Conservation (phyloP, 352 stramenopile genomes). For the Phytophthora capsici region DNA sequence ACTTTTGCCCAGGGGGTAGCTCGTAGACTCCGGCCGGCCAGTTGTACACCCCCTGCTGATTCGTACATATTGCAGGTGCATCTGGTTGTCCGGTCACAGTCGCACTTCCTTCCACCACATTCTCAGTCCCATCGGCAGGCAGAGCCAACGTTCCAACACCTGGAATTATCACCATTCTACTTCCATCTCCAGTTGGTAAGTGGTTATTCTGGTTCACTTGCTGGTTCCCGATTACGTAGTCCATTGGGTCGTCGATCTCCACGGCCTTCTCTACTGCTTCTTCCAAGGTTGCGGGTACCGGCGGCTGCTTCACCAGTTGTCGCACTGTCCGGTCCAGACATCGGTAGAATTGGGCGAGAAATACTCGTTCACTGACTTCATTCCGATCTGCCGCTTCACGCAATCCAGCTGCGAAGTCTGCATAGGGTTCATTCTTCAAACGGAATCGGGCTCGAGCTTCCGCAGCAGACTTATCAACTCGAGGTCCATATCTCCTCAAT, state of each 20-base stretch:
- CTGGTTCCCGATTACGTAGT: too few relatives aligned
- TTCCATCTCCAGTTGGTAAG: too few relatives aligned
- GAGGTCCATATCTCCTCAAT: not conserved
- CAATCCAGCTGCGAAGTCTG: too few relatives aligned
- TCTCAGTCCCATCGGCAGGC: not conserved
- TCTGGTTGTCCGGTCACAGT: too few relatives aligned
- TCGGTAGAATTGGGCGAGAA: not conserved
- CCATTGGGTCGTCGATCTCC: not conserved
- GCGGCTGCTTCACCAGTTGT: not conserved
- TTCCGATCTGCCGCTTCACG: not conserved
- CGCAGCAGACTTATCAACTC: not conserved
- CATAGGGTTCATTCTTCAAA: not conserved
- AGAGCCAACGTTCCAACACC: too few relatives aligned
- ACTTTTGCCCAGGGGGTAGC: too few relatives aligned
- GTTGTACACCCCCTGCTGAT: too few relatives aligned
- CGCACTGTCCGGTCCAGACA: not conserved
- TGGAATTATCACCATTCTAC: too few relatives aligned
- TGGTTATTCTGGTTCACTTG: too few relatives aligned
- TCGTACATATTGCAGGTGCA: too few relatives aligned
- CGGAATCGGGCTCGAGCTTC: not conserved
- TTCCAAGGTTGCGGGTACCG: not conserved
- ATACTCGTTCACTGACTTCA: not conserved
- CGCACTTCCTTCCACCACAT: too few relatives aligned
- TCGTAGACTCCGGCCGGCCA: too few relatives aligned
- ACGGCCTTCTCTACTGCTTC: slow-evolving; percentile 1